Evolutionary conservation across 2,329 filamentous ascomycete genomes (phyloP).

Genomic region (Microcyclospora pomicola): DNA sequence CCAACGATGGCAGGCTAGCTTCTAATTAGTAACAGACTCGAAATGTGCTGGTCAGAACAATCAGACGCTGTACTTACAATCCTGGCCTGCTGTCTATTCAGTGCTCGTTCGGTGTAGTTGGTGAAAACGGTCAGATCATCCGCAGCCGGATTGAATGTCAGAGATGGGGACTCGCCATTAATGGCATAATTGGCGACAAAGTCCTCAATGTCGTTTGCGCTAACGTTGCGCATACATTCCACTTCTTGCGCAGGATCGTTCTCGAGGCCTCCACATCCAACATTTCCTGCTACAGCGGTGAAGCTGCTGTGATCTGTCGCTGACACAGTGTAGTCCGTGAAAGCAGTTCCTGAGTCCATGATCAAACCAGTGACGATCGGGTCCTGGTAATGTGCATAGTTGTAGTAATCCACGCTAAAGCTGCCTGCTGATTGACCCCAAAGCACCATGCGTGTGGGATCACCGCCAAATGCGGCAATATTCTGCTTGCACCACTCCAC

Average conservation of each 20-base stretch:
- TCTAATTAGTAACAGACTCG: too few species aligned
- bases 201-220: conserved; percentile 6
- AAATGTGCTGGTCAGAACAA: too few species aligned
- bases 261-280: conserved; percentile 27
- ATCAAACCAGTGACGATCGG: conserved; percentile 27
- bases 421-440: conserved; percentile 19
- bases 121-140: conserved; percentile 17
- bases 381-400: conserved; percentile 22
- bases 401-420: conserved; percentile 18
- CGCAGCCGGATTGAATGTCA: conserved; percentile 14
- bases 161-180: conserved; percentile 8
- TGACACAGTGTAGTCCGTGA: conserved; percentile 26
- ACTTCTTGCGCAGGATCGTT: conserved; percentile 1
- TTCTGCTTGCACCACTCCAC: conserved; percentile 40
- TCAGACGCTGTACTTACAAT: too few species aligned
- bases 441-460: conserved; percentile 12
- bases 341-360: conserved; percentile 25
- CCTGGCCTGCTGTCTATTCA: too few species aligned
- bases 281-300: conserved; percentile 26
- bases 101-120: conserved; percentile 10
- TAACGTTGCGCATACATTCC: conserved; percentile 10
- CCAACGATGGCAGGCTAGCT: conserved; percentile 24
- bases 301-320: conserved; percentile 28
- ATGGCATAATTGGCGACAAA: conserved; percentile 9
- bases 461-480: conserved; percentile 39